A percentile compares a stretch with the other conserved stretches of the same genome.
Evolutionary conservation across 306 rosid genomes (phyloP).

Genomic region (Trichosanthes truncata): DNA sequence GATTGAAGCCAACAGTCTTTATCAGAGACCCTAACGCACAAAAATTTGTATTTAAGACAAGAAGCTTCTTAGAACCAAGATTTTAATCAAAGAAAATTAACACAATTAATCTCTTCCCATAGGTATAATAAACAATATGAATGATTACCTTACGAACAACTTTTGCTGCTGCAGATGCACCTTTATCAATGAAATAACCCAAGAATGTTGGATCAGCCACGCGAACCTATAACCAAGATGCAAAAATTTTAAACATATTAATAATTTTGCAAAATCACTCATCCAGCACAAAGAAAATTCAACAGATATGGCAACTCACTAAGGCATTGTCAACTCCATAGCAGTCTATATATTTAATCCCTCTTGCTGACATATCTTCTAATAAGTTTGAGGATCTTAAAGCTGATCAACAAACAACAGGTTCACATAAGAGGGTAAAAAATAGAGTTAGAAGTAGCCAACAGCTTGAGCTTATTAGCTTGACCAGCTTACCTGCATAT

Average conservation of each 20-base stretch:
- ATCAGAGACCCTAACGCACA: not conserved
- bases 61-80: not conserved
- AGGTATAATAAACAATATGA: not conserved
- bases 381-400: slow-evolving; percentile 58
- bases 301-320: slow-evolving; percentile 33
- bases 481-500: slow-evolving; percentile 51
- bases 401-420: slow-evolving; percentile 41
- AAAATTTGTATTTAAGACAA: not conserved
- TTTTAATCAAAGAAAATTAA: not conserved
- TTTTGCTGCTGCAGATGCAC: slow-evolving; percentile 90
- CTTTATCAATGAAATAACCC: slow-evolving; percentile 94
- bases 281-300: not conserved
- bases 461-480: slow-evolving; percentile 9
- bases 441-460: not conserved
- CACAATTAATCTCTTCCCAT: not conserved
- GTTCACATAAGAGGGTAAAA: not conserved
- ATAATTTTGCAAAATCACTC: not conserved
- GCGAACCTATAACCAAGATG: slow-evolving; percentile 66
- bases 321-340: slow-evolving; percentile 96
- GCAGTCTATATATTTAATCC: slow-evolving; percentile 89
- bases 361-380: slow-evolving; percentile 89
- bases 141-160: slow-evolving; percentile 88
- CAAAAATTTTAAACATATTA: not conserved
- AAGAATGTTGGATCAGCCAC: slow-evolving; percentile 93
- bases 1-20: not conserved